These are phyloP conservation scores for Arthrobotrys conoides DNA, from an alignment of 2,329 filamentous ascomycete species.

Conservation along the genomic window DNA sequence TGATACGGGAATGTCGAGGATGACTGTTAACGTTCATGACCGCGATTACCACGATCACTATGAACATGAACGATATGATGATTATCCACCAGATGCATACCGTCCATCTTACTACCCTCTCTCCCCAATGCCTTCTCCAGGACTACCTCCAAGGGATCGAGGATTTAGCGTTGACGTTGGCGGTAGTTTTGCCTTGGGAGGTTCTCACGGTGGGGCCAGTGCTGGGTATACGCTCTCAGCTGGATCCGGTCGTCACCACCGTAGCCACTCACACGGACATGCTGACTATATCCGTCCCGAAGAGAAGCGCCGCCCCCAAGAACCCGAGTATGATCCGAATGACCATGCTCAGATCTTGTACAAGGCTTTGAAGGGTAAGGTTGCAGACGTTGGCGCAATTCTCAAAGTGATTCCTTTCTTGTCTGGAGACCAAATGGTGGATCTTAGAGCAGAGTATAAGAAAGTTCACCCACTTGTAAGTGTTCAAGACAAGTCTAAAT, in stretches of 20 bases:
- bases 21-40: constrained; percentile 40
- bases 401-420: constrained; percentile 87
- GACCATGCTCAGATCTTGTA: constrained; percentile 57
- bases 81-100: constrained; percentile 49
- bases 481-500: constrained; percentile 71
- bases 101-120: constrained; percentile 47
- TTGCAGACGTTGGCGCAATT: constrained; percentile 78
- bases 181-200: constrained; percentile 46
- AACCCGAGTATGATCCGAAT: constrained; percentile 46
- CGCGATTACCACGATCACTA: constrained; percentile 20
- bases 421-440: constrained; percentile 87
- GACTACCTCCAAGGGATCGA: constrained; percentile 45
- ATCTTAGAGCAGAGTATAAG: constrained; percentile 91
- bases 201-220: constrained; percentile 27
- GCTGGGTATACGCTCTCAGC: constrained; percentile 37
- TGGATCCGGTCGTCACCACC: constrained; percentile 20
- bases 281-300: constrained; percentile 40
- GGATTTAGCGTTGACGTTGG: constrained; percentile 51
- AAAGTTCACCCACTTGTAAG: constrained; percentile 75
- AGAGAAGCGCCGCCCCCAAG: constrained; percentile 40
- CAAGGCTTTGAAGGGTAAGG: constrained; percentile 57
- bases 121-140: constrained; percentile 53
- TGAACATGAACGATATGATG: constrained; percentile 39
- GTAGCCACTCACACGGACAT: constrained; percentile 21
- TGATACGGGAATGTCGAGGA: constrained; percentile 45